Base-by-base conservation (phyloP, 805 yeast species). In the Candida quercuum region DNA sequence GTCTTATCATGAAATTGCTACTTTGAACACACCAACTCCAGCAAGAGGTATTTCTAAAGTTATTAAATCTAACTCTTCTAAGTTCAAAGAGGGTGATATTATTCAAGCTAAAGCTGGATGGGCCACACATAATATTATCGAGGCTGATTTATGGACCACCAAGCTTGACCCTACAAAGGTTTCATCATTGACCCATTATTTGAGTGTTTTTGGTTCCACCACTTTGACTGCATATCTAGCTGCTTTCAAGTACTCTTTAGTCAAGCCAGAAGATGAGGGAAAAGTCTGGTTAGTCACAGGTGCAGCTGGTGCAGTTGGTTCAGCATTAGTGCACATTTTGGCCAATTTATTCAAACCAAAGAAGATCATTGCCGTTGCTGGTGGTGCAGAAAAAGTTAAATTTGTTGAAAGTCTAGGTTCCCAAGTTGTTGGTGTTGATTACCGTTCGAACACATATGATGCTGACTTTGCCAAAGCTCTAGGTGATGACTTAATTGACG, bases 241-340 rank as follows among this genome's bases (percentile, higher is more conserved):
- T 11, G 64, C 77, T 39, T 59, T 54, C 41, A 67, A 68, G 28
- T 66, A 75, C 38, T 78, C 77, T n/a, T 58, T 66, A 32, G 55
- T 76, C 39, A 52, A 60, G 38, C 63, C 60, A 16, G 66, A 66
- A 18, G 62, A 58, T 20, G 56, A 54, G 21, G 61, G 56, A 13
- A 76, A 77, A 49, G 62, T 67, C 7, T 64, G 74, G 46, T 58
- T 78, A 32, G 62, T 80, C 32, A 72, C 80, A 15, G 86, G 84
- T 40, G 86, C 86, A 12, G 71, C 81, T 7, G 87, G 87, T 42
- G 84, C 85, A n/a, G 80, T 81, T n/a, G 86, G 86, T 12, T 68
- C 76, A 19, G 59, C 69, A 33, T 72, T 66, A 33, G 72, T 78
- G 16, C 85, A 78, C 54, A 52, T 80, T 11, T 79, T 84, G 29